A percentile compares a stretch with the other conserved stretches of the same genome.
phyloP scores from a whole-genome alignment of 192 early-diverging fungal genomes.

The Backusella australiensis region DNA sequence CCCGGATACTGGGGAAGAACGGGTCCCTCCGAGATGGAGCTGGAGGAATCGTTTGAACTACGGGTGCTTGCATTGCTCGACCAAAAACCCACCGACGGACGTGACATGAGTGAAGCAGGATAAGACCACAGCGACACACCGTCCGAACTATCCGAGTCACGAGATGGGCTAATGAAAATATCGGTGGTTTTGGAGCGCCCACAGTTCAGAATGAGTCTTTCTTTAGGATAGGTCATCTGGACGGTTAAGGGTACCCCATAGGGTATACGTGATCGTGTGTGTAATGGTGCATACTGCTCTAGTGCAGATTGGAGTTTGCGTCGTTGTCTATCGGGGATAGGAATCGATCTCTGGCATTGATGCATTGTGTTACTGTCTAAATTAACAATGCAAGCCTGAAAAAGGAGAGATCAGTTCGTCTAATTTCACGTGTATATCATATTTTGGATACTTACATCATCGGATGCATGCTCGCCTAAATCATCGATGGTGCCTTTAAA shows the following conservation, averaged over 20 bases:
- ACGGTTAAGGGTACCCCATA: slow-evolving; percentile 56
- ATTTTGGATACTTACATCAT: slow-evolving; percentile 51
- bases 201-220: slow-evolving; percentile 42
- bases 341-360: slow-evolving; percentile 36
- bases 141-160: slow-evolving; percentile 15
- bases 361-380: slow-evolving; percentile 63
- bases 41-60: slow-evolving; percentile 12
- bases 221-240: slow-evolving; percentile 57
- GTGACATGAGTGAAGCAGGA: slow-evolving; percentile 1
- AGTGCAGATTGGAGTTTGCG: slow-evolving; percentile 61
- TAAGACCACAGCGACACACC: neutral
- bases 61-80: neutral
- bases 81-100: slow-evolving; percentile 7
- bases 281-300: slow-evolving; percentile 51
- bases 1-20: slow-evolving; percentile 13
- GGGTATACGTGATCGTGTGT: slow-evolving; percentile 31
- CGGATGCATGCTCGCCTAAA: slow-evolving; percentile 50
- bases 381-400: slow-evolving; percentile 61
- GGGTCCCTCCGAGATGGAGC: neutral
- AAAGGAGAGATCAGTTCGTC: neutral
- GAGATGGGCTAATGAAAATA: slow-evolving; percentile 1
- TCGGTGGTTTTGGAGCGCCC: slow-evolving; percentile 33
- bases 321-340: slow-evolving; percentile 58
- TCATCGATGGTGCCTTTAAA: slow-evolving; percentile 55
- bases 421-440: neutral